Percentiles rank a stretch among this genome's conserved stretches.
Conservation (phyloP, 1,284 basidiomycete genomes). For the Pseudomicrostroma phylloplanum region DNA sequence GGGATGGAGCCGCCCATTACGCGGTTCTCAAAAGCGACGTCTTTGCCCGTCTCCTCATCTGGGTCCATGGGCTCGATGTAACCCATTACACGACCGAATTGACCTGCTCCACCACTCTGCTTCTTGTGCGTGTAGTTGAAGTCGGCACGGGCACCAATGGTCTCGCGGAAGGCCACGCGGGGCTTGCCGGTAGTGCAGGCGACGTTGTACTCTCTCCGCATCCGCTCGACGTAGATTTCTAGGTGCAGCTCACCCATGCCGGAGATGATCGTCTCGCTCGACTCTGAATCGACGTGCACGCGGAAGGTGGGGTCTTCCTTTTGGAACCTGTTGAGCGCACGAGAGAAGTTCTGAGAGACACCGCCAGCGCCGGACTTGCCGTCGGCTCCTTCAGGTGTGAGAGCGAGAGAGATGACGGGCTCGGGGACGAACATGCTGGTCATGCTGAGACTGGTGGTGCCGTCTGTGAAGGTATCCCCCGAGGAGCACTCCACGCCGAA, state of each 20-base stretch:
- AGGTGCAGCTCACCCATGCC: constrained; percentile 99
- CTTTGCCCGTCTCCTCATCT: constrained; percentile 73
- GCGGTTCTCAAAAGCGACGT: constrained; percentile 77
- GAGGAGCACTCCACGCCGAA: constrained; percentile 98
- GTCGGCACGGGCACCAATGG: constrained; percentile 71
- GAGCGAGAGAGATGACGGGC: constrained; percentile 90
- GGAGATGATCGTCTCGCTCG: constrained; percentile 99
- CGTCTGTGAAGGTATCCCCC: constrained; percentile 86
- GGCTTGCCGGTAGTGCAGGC: constrained; percentile 92
- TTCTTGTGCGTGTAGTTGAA: constrained; percentile 98
- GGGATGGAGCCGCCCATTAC: constrained; percentile 93
- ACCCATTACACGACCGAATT: constrained; percentile 88
- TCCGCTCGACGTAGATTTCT: constrained; percentile 98
- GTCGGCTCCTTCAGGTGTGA: constrained; percentile 86
- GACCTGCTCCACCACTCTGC: constrained; percentile 93
- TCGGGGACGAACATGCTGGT: constrained; percentile 98
- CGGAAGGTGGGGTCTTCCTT: constrained; percentile 99
- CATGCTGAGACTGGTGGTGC: constrained; percentile 53
- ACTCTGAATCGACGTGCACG: constrained; percentile 88
- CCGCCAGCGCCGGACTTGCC: constrained; percentile 56
- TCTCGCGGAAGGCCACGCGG: constrained; percentile 93
- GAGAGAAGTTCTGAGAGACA: constrained; percentile 68
- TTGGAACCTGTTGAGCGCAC: constrained; percentile 94
- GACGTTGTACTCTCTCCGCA: constrained; percentile 95
- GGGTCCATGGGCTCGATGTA: constrained; percentile 80